These are phyloP conservation scores for Penicillium paneum DNA, from an alignment of 2,329 filamentous ascomycete genomes.

Conservation along the genomic window DNA sequence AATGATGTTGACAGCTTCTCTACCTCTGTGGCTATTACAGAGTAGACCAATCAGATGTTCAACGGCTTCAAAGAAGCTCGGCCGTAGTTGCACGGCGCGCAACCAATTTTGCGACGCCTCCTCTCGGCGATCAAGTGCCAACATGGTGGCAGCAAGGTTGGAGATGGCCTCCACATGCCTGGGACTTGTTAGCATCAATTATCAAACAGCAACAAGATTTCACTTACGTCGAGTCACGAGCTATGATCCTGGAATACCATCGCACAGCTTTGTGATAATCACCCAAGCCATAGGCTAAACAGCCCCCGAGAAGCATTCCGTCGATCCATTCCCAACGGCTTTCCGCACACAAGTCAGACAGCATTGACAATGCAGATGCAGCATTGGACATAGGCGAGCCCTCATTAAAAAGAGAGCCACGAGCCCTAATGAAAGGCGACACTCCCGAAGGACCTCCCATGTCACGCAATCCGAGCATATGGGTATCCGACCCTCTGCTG, in stretches of 20 bases:
- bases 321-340: constrained; percentile 87
- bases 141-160: constrained; percentile 83
- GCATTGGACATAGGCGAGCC: constrained; percentile 56
- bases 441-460: constrained; percentile 32
- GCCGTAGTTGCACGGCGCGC: constrained; percentile 75
- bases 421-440: constrained; percentile 33
- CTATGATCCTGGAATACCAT: constrained; percentile 56
- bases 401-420: constrained; percentile 32
- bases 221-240: constrained; percentile 55
- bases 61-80: constrained; percentile 88
- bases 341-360: constrained; percentile 72
- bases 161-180: constrained; percentile 91
- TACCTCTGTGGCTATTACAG: constrained; percentile 74
- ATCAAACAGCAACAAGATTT: constrained; percentile 14
- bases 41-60: constrained; percentile 89
- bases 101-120: constrained; percentile 87
- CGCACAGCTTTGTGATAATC: constrained; percentile 67
- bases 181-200: constrained; percentile 24
- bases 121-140: constrained; percentile 74
- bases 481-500: constrained; percentile 26
- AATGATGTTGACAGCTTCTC: constrained; percentile 84
- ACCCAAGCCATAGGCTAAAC: constrained; percentile 84
- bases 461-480: constrained; percentile 32
- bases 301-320: constrained; percentile 86
- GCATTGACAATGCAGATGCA: constrained; percentile 64